Base-by-base conservation (phyloP, 148 eudicot species). In the Chenopodium album region DNA sequence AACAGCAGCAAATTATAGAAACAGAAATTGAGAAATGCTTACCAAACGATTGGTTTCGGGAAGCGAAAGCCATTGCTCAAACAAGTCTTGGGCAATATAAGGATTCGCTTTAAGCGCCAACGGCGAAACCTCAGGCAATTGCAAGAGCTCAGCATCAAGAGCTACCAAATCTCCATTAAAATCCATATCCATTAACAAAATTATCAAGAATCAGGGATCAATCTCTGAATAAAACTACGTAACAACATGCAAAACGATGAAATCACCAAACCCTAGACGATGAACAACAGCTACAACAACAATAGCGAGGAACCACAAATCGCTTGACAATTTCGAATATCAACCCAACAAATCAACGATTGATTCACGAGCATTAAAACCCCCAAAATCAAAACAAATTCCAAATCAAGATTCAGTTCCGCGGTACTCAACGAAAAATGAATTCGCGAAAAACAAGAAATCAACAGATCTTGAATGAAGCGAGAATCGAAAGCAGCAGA, bases 51-150 rank as follows among this genome's bases (percentile, higher is more conserved):
- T 86, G 20, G 97, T 90, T 29, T 95, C 93, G 2, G 90, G 88
- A 7, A 93, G 93, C 65, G 98, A 93, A 65, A 93, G 93, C 98
- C 98, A 94, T 85, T 91, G 95, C 71, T 93, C 95, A 64, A 90
- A 94, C 9, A 94, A 89, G 82, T 90, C 91, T 80, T 91, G 90
- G 5, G 96, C 94, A 20, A 95, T 78, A 31, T 82, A 83, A 13
- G 98, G 98, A 82, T 88, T 89, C 17, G 94, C 86, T 87, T 92
- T 93, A 63, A 93, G 75, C 1, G 96, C 89, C 85, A 87, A 81
- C 64, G 96, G 88, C 48, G 98, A 93, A 75, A 95, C 88, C 87
- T 93, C 97, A 32, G 90, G 87, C 10, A 95, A 89, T 89, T 92
- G 98, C 85, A 95, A 81, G 73, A 90, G 75, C 28, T 93, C 96